Evolutionary conservation across 108 stramenopile genomes (phyloP), one percentile per base, ranked within the genome.

Genomic region (Parietichytrium sp.): DNA sequence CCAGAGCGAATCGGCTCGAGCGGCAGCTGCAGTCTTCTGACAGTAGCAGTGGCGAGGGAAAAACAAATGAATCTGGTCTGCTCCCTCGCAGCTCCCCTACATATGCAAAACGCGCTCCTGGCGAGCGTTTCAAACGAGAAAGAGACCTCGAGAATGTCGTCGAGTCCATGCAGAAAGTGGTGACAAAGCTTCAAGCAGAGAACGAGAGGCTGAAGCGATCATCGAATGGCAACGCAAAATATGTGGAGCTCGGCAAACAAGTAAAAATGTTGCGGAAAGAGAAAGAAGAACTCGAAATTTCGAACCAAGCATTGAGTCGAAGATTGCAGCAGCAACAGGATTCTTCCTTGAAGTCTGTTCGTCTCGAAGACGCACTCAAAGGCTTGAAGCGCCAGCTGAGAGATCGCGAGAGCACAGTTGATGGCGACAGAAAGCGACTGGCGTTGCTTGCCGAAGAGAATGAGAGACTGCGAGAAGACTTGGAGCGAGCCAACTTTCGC

Each of bases 131-230:
- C 79, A 88, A 87, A 54, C 82, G 88, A 23, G 89, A 88, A 81
- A 78, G 85, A 49, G 89, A 90, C 33, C 82, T 88, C 15, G 89
- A 90, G 54, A 85, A 82, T 26, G 87, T 90, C 7, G 88, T 90
- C 29, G 89, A 90, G 15, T 81, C 89, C 2, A 72, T 90, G 54
- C 85, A 87, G 83, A 82, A 86, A 29, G 89, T 90, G 10, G 84
- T 88, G 49, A 51, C 52, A 51, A 38, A 72, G 1, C 3, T 83
- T 20, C 30, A 72, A 3, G 78, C 33, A 23, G 52, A 83, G 29
- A 79, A 79, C 42, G 55, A 79, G 47, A 16, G 47, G 0, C 78
- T 83, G 4, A 79, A 79, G 52, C 61, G 61, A 2, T 45, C 38
- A n/a, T 25, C 18, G 38, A 72, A 33, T n/a, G 45, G 61, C 3